phyloP scores from a whole-genome alignment of 2,329 filamentous ascomycete species.

The Exophiala aquamarina region DNA sequence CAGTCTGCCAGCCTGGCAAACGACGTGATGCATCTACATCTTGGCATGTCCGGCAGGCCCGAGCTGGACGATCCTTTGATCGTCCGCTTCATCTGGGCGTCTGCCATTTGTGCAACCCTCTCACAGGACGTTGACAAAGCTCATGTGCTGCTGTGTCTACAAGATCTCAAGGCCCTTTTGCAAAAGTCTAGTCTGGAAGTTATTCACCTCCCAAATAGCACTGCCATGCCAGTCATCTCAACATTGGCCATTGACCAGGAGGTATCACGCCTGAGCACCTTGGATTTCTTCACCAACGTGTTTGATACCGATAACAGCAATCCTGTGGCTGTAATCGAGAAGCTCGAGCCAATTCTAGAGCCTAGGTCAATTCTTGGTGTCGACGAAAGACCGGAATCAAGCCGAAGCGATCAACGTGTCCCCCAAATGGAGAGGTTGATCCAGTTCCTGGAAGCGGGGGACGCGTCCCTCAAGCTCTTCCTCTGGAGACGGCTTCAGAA shows the following conservation, averaged over 20 bases:
- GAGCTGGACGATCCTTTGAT: slow-evolving; percentile 44
- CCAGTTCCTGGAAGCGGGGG: slow-evolving; percentile 79
- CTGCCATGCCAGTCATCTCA: slow-evolving; percentile 84
- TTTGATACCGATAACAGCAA: slow-evolving; percentile 82
- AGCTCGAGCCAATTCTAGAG: slow-evolving; percentile 86
- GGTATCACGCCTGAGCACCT: slow-evolving; percentile 86
- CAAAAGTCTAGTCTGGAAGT: slow-evolving; percentile 47
- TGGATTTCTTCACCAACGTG: slow-evolving; percentile 91
- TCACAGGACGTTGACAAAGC: slow-evolving; percentile 57
- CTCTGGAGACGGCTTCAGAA: slow-evolving; percentile 90
- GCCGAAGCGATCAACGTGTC: not conserved
- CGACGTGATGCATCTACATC: slow-evolving; percentile 49
- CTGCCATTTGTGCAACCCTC: slow-evolving; percentile 61
- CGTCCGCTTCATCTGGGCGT: slow-evolving; percentile 67
- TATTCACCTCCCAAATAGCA: slow-evolving; percentile 74
- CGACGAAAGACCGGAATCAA: slow-evolving; percentile 18
- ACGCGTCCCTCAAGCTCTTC: slow-evolving; percentile 78
- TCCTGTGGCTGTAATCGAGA: slow-evolving; percentile 83
- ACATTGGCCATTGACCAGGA: slow-evolving; percentile 81
- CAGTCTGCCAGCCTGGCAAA: slow-evolving; percentile 62
- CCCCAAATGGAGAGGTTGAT: slow-evolving; percentile 65
- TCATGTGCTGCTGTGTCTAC: slow-evolving; percentile 61
- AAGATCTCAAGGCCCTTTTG: slow-evolving; percentile 60
- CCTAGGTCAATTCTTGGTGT: no score
- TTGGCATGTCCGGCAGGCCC: slow-evolving; percentile 28